These are phyloP conservation scores for Diaporthe citrichinensis DNA, from an alignment of 2,329 filamentous ascomycete genomes.

Conservation along the genomic window DNA sequence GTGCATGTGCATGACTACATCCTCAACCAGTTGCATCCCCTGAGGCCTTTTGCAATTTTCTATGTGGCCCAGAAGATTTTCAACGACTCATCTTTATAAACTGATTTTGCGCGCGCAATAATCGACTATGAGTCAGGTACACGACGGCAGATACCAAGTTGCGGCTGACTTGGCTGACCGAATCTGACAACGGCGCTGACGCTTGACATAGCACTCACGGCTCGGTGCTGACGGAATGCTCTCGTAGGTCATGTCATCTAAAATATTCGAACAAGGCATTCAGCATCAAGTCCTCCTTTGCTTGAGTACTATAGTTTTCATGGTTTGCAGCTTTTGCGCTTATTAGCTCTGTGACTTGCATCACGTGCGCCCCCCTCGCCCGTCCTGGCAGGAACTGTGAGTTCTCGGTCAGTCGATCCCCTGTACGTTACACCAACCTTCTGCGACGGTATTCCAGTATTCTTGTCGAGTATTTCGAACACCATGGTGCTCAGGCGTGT, in stretches of 20 bases:
- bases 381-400: no score
- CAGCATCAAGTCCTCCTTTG: no score
- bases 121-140: neutral
- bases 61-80: neutral
- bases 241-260: neutral
- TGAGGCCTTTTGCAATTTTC: neutral
- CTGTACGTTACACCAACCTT: no score
- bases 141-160: neutral
- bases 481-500: no score
- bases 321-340: no score
- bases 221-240: neutral
- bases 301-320: no score
- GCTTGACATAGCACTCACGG: neutral
- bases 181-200: neutral
- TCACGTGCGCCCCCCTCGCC: no score
- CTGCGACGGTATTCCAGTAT: no score
- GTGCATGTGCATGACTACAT: neutral
- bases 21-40: neutral
- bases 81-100: neutral
- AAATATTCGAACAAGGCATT: no score
- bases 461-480: no score
- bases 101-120: neutral
- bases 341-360: no score
- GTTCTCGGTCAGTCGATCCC: no score
- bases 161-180: neutral